Conservation (phyloP, 192 early-diverging fungal species). For the Jimgerdemannia lactiflua region DNA sequence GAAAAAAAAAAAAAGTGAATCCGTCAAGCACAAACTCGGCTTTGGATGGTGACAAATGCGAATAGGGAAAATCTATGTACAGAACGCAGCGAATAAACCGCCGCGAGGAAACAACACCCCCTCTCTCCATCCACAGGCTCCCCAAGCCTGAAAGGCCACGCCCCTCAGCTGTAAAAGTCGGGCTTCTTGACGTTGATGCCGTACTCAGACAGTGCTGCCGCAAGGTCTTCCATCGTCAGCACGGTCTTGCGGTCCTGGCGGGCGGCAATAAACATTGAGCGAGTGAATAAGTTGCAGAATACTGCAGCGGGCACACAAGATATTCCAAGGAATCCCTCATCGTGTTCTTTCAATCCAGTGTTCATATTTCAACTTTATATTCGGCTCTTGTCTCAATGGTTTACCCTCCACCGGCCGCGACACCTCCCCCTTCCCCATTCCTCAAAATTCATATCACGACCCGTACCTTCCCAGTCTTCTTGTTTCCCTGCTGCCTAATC, state of each 20-base stretch:
- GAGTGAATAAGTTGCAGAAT: too few relatives aligned
- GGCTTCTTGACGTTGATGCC: slow-evolving; percentile 96
- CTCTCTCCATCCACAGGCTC: neutral
- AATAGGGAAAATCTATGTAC: too few relatives aligned
- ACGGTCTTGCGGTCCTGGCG: slow-evolving; percentile 80
- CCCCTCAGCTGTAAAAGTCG: slow-evolving; percentile 76
- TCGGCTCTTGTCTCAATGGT: neutral
- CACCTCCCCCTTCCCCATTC: neutral
- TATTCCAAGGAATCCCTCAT: too few relatives aligned
- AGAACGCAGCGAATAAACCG: too few relatives aligned
- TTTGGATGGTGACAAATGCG: too few relatives aligned
- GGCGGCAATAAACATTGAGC: neutral
- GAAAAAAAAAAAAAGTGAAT: too few relatives aligned
- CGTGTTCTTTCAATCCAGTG: neutral
- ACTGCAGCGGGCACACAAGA: too few relatives aligned
- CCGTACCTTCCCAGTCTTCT: slow-evolving; percentile 26
- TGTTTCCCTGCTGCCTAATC: slow-evolving; percentile 66
- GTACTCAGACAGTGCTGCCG: slow-evolving; percentile 85
- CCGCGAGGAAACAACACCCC: too few relatives aligned
- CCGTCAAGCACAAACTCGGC: too few relatives aligned
- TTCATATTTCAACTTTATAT: neutral
- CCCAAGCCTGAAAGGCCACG: neutral
- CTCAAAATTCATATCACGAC: neutral
- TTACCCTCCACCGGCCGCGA: neutral
- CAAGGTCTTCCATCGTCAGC: slow-evolving; percentile 91